Base-by-base conservation (phyloP, 192 early-diverging fungal genomes). In the Backusella psychrophila region DNA sequence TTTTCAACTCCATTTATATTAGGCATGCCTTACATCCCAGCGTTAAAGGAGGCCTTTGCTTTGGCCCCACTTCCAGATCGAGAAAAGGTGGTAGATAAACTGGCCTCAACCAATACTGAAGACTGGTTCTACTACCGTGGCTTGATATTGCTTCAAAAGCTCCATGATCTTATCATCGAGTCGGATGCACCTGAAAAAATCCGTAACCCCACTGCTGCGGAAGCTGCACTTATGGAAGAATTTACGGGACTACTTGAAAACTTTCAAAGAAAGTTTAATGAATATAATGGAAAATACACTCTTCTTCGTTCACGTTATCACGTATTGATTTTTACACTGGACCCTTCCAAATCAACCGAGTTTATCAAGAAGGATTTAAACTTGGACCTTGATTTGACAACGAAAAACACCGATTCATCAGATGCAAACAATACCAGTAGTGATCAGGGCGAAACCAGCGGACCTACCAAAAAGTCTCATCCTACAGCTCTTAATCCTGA, bases 1-100 rank as follows among this genome's bases (percentile, higher is more conserved):
- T 59, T 26, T 26, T 4, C 8, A 26, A 26, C 56, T 26, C 23
- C 29, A 26, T 59, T 59, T 26, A 12, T 59, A 59, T 12, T 39
- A 11, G 1, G 7, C 1, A 79, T 79, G 77, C 46, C 77, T 11
- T 35, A 39, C 44, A 67, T 79, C 21, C 39, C 72, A 31, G 21
- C 46, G 6, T 36, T 79, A n/a, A 69, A 79, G 46, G 80, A 81
- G 70, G 56, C 53, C 1, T 81, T 78, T 41, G 80, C 80, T 19
- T 39, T 75, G n/a, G 36, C 72, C 34, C 29, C 66, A 21, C 49
- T 74, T 73, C 52, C 65, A 26, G 68, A 42, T 4, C 76, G 76
- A 21, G 19, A 71, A 26, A 38, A 75, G 0, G 49, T 73, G 0
- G 49, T 77, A 35, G 31, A 73, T 11, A 34, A 78, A 31, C 21